phyloP scores from a whole-genome alignment of 768 basidiomycete genomes.

The Suillus weaverae region DNA sequence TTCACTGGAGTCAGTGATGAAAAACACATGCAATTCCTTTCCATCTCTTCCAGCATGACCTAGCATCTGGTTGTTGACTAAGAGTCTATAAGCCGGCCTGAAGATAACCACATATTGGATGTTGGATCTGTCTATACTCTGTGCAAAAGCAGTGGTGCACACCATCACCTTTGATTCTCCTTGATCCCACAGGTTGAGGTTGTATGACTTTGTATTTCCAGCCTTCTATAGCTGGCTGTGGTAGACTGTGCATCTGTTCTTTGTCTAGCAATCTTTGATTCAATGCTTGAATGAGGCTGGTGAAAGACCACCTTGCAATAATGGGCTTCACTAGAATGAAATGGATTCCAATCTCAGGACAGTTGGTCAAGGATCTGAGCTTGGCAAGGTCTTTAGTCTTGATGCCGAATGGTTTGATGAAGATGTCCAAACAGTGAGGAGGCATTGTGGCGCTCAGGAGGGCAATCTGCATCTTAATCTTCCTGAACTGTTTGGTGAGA shows the following conservation, averaged over 20 bases:
- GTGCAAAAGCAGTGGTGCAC: background rate
- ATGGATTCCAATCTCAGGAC: background rate
- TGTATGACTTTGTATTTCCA: background rate
- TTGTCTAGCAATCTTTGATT: background rate
- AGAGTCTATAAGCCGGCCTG: background rate
- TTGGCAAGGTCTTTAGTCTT: too few species aligned
- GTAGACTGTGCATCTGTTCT: background rate
- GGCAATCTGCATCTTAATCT: too few species aligned
- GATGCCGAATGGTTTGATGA: background rate
- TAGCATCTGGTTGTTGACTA: background rate
- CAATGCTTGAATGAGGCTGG: background rate
- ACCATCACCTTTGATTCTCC: background rate
- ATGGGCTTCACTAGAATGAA: background rate
- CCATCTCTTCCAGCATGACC: background rate
- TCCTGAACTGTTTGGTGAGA: background rate
- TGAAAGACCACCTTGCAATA: background rate
- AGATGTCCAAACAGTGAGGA: too few species aligned
- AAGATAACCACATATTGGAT: background rate
- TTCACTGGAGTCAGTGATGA: too few species aligned
- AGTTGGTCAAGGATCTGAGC: background rate
- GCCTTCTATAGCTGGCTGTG: background rate
- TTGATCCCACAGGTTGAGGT: background rate
- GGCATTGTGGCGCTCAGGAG: too few species aligned
- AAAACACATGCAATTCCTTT: background rate
- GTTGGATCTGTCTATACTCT: background rate